phyloP scores from a whole-genome alignment of 257 asterid genomes.

The Paraleonurus japonicus region DNA sequence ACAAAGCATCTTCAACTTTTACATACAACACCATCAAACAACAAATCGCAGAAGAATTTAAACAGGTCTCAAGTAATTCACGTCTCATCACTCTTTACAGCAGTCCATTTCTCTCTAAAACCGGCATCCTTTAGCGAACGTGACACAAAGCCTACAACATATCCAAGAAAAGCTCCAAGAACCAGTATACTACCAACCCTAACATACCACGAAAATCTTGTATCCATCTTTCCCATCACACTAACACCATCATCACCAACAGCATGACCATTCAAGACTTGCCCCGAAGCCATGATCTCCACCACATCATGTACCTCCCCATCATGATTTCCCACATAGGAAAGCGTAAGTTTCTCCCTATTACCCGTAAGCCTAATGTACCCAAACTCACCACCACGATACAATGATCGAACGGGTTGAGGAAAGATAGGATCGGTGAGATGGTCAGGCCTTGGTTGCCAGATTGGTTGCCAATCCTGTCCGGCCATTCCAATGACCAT shows the following conservation, averaged over 20 bases:
- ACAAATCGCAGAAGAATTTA: not conserved
- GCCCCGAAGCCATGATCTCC: slow-evolving; percentile 81
- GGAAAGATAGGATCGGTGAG: slow-evolving; percentile 64
- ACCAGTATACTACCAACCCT: slow-evolving; percentile 50
- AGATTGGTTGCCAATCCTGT: slow-evolving; percentile 91
- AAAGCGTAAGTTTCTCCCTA: slow-evolving; percentile 60
- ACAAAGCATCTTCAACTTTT: slow-evolving; percentile 15
- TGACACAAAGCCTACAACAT: slow-evolving; percentile 56
- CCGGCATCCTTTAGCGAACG: slow-evolving; percentile 40
- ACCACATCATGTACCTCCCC: slow-evolving; percentile 84
- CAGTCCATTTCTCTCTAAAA: slow-evolving; percentile 48
- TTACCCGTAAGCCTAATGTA: slow-evolving; percentile 66
- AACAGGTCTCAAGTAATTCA: slow-evolving; percentile 19
- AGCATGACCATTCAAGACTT: slow-evolving; percentile 43
- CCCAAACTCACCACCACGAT: slow-evolving; percentile 84
- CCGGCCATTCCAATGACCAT: slow-evolving; percentile 94
- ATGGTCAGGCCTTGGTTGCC: slow-evolving; percentile 78
- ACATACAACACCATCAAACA: slow-evolving; percentile 8
- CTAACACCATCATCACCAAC: slow-evolving; percentile 7
- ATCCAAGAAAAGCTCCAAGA: slow-evolving; percentile 78
- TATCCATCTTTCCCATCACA: not conserved
- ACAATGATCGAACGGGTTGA: slow-evolving; percentile 71
- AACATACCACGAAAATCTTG: slow-evolving; percentile 52
- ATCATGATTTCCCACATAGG: slow-evolving; percentile 85
- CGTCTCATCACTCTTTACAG: slow-evolving; percentile 58